Evolutionary conservation across 2,329 filamentous ascomycete genomes (phyloP).

Genomic region (Penicillium sp.): DNA sequence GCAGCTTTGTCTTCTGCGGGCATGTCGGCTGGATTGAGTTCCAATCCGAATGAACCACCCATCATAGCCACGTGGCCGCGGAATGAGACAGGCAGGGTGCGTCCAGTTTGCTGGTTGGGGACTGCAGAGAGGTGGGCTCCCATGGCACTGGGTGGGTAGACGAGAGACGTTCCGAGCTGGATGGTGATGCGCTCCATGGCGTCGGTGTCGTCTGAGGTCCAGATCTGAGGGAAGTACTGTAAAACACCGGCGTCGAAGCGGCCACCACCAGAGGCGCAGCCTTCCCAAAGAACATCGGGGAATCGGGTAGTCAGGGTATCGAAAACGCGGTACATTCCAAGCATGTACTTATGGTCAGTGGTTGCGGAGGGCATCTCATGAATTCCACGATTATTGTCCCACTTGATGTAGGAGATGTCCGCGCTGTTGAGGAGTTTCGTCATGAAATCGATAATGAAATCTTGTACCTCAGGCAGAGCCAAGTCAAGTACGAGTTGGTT

Average conservation of each 20-base stretch:
- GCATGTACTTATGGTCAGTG: conserved; percentile 59
- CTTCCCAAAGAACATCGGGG: conserved; percentile 64
- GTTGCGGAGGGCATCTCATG: conserved; percentile 58
- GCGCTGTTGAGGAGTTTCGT: conserved; percentile 54
- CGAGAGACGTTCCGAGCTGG: conserved; percentile 62
- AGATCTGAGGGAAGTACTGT: conserved; percentile 64
- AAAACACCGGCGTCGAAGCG: conserved; percentile 63
- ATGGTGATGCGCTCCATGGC: conserved; percentile 60
- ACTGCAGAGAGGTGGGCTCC: conserved; percentile 63
- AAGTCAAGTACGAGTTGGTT: conserved; percentile 63
- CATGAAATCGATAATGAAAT: conserved; percentile 59
- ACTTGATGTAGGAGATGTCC: conserved; percentile 62
- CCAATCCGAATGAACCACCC: conserved; percentile 66
- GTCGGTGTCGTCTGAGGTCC: conserved; percentile 66
- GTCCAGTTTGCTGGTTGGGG: conserved; percentile 57
- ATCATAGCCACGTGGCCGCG: conserved; percentile 66
- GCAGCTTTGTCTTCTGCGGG: conserved; percentile 51
- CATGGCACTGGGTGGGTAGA: conserved; percentile 63
- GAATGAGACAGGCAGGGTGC: conserved; percentile 58
- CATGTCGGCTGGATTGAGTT: conserved; percentile 58
- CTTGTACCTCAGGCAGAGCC: conserved; percentile 60
- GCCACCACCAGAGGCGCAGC: conserved; percentile 63
- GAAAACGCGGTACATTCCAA: conserved; percentile 63
- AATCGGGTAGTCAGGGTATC: conserved; percentile 59
- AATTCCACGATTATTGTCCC: conserved; percentile 66